A percentile compares a stretch with the other conserved stretches of the same genome.
phyloP scores from a whole-genome alignment of 305 asterid species.

The Lippia alba region DNA sequence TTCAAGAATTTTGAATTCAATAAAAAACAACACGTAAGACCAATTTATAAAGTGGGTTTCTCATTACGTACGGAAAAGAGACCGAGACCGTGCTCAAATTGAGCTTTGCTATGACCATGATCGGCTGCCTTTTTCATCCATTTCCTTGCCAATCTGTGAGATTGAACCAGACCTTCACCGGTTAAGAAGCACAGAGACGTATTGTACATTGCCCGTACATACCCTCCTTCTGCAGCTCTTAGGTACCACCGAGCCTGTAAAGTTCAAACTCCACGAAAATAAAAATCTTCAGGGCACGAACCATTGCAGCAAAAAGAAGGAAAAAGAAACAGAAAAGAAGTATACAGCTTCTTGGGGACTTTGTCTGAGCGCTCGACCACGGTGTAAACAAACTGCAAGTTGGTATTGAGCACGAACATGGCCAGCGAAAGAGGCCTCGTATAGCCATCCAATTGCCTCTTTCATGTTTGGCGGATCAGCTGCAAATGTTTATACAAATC shows the following conservation, averaged over 20 bases:
- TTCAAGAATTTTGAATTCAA: not conserved
- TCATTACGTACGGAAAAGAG: slow-evolving; percentile 73
- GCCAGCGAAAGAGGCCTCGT: slow-evolving; percentile 69
- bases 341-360: slow-evolving; percentile 77
- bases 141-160: slow-evolving; percentile 69
- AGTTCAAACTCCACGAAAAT: not conserved
- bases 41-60: not conserved
- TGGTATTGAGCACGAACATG: slow-evolving; percentile 93
- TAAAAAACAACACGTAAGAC: not conserved
- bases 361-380: slow-evolving; percentile 63
- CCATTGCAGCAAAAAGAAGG: slow-evolving; percentile 15
- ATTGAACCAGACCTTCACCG: slow-evolving; percentile 77
- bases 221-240: slow-evolving; percentile 94
- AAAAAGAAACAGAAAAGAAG: not conserved
- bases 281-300: slow-evolving; percentile 18
- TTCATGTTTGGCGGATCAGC: slow-evolving; percentile 57
- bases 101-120: slow-evolving; percentile 91
- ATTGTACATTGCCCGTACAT: slow-evolving; percentile 91
- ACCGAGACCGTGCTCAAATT: slow-evolving; percentile 78
- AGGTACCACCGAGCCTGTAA: slow-evolving; percentile 83
- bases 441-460: slow-evolving; percentile 76
- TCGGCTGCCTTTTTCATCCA: slow-evolving; percentile 99
- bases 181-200: slow-evolving; percentile 75
- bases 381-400: slow-evolving; percentile 87
- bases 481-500: slow-evolving; percentile 38